A percentile compares a stretch with the other conserved stretches of the same genome.
Evolutionary conservation across 441 rosid species (phyloP).

Genomic region (Macaranga tanarius): DNA sequence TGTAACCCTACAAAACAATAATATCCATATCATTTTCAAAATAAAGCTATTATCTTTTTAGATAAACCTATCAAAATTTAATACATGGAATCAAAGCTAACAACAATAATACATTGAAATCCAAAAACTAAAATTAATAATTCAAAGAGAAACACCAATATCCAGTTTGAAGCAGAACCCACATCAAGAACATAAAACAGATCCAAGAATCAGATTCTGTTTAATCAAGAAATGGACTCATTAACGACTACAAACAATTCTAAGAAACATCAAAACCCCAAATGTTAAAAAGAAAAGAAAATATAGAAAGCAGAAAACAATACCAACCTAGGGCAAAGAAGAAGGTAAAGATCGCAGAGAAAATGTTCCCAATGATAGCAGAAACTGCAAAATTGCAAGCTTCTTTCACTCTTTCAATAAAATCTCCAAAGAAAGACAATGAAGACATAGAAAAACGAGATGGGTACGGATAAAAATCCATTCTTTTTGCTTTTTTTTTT

Average conservation of each 20-base stretch:
- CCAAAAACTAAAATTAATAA: not conserved
- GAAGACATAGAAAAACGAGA: slow-evolving; percentile 49
- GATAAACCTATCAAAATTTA: not conserved
- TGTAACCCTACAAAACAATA: slow-evolving; percentile 18
- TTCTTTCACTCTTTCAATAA: slow-evolving; percentile 57
- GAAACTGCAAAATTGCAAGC: slow-evolving; percentile 65
- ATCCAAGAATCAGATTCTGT: slow-evolving; percentile 18
- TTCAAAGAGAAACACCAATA: slow-evolving; percentile 8
- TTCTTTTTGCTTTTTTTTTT: slow-evolving; percentile 10
- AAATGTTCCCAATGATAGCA: slow-evolving; percentile 74
- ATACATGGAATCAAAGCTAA: not conserved
- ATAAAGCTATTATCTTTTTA: not conserved
- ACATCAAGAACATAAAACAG: slow-evolving; percentile 14
- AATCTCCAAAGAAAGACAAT: slow-evolving; percentile 43
- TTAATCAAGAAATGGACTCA: slow-evolving; percentile 10
- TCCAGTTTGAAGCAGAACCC: slow-evolving; percentile 13
- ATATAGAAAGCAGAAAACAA: not conserved
- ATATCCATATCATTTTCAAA: slow-evolving; percentile 7
- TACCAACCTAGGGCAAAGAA: slow-evolving; percentile 87
- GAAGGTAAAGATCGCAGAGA: slow-evolving; percentile 95
- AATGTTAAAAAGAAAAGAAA: not conserved
- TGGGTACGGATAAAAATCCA: slow-evolving; percentile 55
- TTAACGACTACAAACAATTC: not conserved
- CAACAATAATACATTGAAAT: not conserved
- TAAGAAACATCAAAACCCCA: not conserved